Evolutionary conservation across 2,329 filamentous ascomycete genomes (phyloP), one percentile per base, ranked within the genome.

Genomic region (Fusarium illudens): DNA sequence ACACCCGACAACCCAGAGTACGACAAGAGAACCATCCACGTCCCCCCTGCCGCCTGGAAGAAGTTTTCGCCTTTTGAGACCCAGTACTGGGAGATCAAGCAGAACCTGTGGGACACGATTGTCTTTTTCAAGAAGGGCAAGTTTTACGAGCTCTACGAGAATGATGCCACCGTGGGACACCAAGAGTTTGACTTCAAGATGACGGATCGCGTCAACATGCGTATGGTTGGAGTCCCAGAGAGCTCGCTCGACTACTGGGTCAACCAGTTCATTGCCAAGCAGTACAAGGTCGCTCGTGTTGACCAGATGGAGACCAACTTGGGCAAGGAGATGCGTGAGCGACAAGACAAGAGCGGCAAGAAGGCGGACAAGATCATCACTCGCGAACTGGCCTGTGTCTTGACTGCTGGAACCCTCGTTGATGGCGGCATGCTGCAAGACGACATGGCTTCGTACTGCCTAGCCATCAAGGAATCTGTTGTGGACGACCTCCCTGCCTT

Each of bases 111-210:
- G 92, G 94, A 97, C 70, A 97, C 94, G 0, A 91, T 99, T 46
- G 95, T 99, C 15, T 99, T 99, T 81, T 99, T 99, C 89, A 99
- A 98, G 80, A 99, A 99, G 84, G 96, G 96, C 75, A 99, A 99
- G 75, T 99, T 99, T 79, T 99, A 97, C 76, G 96, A 99, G 77
- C 85, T 99, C 0, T 99, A 98, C 75, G 96, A 99, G 78, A 97
- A 97, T 64, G 96, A 99, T 79, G 96, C 96, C 6, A 97, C 95
- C 0, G 90, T 98, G 58, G 96, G 96, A 5, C 94, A 99, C 76
- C 96, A 98, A 77, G 84, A 97, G 15, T 99, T 99, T 73, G 96
- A 99, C 78, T 86, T 99, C 59, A 99, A 99, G 81, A 90, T 99
- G 76, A 99, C 96, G 0, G 96, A 99, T 74, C 89, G 96, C 57